Percentiles rank a stretch among this genome's conserved stretches.
Conservation (phyloP, 2,329 filamentous ascomycete species). For the Alternaria metachromatica region DNA sequence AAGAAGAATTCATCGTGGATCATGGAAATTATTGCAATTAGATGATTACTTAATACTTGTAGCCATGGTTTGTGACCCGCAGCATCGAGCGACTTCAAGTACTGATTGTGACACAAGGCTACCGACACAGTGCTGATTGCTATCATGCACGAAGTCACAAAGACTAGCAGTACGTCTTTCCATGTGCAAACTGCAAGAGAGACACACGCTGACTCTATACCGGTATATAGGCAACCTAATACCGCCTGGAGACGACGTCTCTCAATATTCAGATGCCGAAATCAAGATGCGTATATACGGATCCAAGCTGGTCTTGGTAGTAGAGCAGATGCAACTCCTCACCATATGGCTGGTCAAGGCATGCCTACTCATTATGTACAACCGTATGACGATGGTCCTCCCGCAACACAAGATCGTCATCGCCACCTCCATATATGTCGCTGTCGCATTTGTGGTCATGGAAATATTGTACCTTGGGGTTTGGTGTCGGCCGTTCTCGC, state of each 20-base stretch:
- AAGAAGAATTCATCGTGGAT: slow-evolving; percentile 37
- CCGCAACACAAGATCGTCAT: slow-evolving; percentile 49
- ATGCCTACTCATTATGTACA: slow-evolving; percentile 62
- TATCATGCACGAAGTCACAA: slow-evolving; percentile 41
- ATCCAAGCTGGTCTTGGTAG: slow-evolving; percentile 62
- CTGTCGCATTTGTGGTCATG: slow-evolving; percentile 54
- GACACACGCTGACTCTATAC: not conserved
- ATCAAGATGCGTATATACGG: slow-evolving; percentile 56
- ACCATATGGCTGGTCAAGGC: slow-evolving; percentile 61
- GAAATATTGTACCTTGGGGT: slow-evolving; percentile 60
- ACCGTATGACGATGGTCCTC: slow-evolving; percentile 52
- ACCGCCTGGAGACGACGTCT: slow-evolving; percentile 39
- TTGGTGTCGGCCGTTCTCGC: slow-evolving; percentile 61
- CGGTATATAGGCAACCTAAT: slow-evolving; percentile 37
- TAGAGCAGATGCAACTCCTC: slow-evolving; percentile 61
- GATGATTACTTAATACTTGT: slow-evolving; percentile 48
- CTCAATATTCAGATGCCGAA: slow-evolving; percentile 44
- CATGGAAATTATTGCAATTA: slow-evolving; percentile 41
- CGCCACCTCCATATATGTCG: slow-evolving; percentile 54
- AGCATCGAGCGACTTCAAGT: not conserved
- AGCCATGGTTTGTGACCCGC: slow-evolving; percentile 38
- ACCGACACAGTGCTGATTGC: slow-evolving; percentile 45
- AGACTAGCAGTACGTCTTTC: slow-evolving; percentile 29
- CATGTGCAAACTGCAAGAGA: not conserved
- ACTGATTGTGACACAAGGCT: slow-evolving; percentile 23